phyloP scores from a whole-genome alignment of 805 yeast genomes.

The Pichia deserticola region DNA sequence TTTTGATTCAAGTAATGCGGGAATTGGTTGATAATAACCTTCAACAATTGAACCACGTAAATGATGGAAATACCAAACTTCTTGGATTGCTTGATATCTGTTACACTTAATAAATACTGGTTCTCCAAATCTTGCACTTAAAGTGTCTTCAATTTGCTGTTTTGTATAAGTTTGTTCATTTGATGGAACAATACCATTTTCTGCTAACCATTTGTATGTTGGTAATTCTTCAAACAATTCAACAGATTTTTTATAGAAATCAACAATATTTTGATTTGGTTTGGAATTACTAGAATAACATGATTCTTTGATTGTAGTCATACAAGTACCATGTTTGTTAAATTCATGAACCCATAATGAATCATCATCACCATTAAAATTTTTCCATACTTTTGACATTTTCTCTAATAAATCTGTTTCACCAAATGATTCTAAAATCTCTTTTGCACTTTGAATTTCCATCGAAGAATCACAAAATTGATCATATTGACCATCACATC shows the following conservation, averaged over 20 bases:
- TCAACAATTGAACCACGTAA: constrained; percentile 64
- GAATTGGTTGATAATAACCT: constrained; percentile 60
- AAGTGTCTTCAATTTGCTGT: constrained; percentile 45
- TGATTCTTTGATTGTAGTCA: constrained; percentile 64
- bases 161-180: constrained; percentile 47
- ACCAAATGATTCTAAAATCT: constrained; percentile 37
- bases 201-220: constrained; percentile 58
- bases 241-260: constrained; percentile 59
- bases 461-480: constrained; percentile 67
- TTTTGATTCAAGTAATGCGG: constrained; percentile 44
- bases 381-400: constrained; percentile 66
- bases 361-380: constrained; percentile 59
- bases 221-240: constrained; percentile 52
- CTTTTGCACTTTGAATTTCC: constrained; percentile 44
- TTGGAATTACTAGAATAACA: constrained; percentile 46
- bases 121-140: constrained; percentile 43
- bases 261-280: constrained; percentile 46
- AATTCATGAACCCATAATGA: constrained; percentile 84
- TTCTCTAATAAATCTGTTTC: constrained; percentile 47
- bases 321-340: constrained; percentile 92
- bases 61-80: constrained; percentile 77
- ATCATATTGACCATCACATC: constrained; percentile 73
- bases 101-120: constrained; percentile 59
- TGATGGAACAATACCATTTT: constrained; percentile 67
- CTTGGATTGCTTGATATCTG: constrained; percentile 42